Base-by-base conservation (phyloP, 257 asterid species). In the Marsdenia floribunda region DNA sequence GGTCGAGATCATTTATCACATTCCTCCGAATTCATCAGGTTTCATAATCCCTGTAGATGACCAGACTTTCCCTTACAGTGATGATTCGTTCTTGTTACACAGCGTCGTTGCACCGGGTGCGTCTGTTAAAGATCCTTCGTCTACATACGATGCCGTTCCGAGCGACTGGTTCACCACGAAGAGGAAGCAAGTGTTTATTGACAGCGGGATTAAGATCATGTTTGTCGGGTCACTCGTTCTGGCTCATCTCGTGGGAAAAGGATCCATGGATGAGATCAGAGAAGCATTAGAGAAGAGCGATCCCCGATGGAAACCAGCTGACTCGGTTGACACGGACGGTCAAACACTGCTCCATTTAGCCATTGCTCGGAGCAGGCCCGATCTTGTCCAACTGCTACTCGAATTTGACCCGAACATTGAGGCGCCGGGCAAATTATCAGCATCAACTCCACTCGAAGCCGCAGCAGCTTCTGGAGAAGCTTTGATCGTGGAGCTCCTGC, bases 91-190 rank as follows among this genome's bases (percentile, higher is more conserved):
- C 76, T 47, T 86, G 0, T 73, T 92, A 72, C 97, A 88, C 73
- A 90, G 96, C 58, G 93, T 88, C 11, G 97, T 92, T 50, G 93
- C 88, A 0, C 96, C 96, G 0, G 93, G 95, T 1, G 92, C 96
- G 0, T 75, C 88, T 1, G 47, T 80, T 21, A 88, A 87, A 86
- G 85, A 83, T 68, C 78, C 85, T 0, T 71, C 88, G 0, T 66
- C 91, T 0, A 80, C 84, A 0, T 73, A 76, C 26, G 91, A 88
- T 29, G 42, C 85, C 0, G 88, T 92, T 29, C 95, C 93, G 0
- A 80, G 9, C n/a, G 93, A 92, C 59, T 92, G 96, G 97, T 90
- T 92, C 72, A 90, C 92, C 0, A 87, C 91, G 13, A 92, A 86
- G 85, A 92, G 82, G 85, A 92, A 90, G 50, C 97, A 92, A 77